phyloP scores from a whole-genome alignment of 1,284 basidiomycete species.

The Lentinula novae-zelandiae region DNA sequence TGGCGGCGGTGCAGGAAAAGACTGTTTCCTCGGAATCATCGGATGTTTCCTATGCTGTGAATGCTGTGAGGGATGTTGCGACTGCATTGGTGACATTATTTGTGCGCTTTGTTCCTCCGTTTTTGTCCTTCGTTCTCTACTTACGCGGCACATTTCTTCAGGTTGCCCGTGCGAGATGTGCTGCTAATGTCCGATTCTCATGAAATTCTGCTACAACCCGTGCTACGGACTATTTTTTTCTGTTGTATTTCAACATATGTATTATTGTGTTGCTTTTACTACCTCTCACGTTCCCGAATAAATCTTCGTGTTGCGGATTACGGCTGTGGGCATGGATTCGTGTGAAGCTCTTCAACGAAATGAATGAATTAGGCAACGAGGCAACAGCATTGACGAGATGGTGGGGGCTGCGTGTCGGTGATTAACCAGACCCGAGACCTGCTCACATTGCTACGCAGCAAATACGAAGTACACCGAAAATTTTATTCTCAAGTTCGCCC shows the following conservation, averaged over 20 bases:
- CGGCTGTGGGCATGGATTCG: background rate
- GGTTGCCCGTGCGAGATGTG: slow-evolving; percentile 51
- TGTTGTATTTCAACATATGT: background rate
- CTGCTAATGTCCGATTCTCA: slow-evolving; percentile 28
- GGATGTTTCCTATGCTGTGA: slow-evolving; percentile 66
- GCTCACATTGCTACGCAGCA: too few relatives aligned
- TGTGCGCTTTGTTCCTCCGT: slow-evolving; percentile 32
- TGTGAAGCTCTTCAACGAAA: too few relatives aligned
- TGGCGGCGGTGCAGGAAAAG: slow-evolving; percentile 61
- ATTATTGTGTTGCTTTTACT: background rate
- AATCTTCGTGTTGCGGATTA: background rate
- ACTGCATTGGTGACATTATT: slow-evolving; percentile 42
- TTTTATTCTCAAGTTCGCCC: too few relatives aligned
- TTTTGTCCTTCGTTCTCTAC: background rate
- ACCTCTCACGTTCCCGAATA: background rate
- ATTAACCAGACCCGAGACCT: background rate
- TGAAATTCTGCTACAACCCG: background rate
- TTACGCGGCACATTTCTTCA: slow-evolving; percentile 16
- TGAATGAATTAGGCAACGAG: background rate
- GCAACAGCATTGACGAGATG: background rate
- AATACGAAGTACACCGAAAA: too few relatives aligned
- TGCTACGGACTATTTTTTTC: background rate
- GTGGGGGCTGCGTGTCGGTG: too few relatives aligned
- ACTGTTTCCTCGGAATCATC: slow-evolving; percentile 56
- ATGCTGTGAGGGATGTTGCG: slow-evolving; percentile 49